phyloP scores from a whole-genome alignment of 345 rosid genomes.

The Arabidopsis suecica region DNA sequence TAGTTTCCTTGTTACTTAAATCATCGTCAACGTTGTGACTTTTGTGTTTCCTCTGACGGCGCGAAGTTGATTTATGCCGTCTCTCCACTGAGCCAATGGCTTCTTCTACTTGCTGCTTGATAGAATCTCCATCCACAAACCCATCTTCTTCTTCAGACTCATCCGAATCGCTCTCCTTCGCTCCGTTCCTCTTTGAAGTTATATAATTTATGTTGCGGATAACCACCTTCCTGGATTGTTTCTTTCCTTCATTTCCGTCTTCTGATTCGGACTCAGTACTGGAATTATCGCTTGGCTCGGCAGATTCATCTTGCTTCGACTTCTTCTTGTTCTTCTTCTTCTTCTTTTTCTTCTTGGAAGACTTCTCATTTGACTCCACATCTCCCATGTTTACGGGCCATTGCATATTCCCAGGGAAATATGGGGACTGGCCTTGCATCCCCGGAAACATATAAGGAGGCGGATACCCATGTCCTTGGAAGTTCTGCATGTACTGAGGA shows the following conservation, averaged over 20 bases:
- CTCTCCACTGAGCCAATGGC: conserved; percentile 81
- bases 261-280: conserved; percentile 48
- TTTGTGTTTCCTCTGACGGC: conserved; percentile 57
- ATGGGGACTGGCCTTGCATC: conserved; percentile 72
- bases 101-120: conserved; percentile 83
- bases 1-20: conserved; percentile 51
- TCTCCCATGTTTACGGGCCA: conserved; percentile 81
- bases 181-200: conserved; percentile 79
- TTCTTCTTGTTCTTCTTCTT: conserved; percentile 49
- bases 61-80: conserved; percentile 64
- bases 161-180: conserved; percentile 56
- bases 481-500: conserved; percentile 81
- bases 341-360: conserved; percentile 67
- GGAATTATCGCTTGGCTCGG: conserved; percentile 48
- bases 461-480: conserved; percentile 67
- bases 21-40: conserved; percentile 47
- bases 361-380: conserved; percentile 61
- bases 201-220: conserved; percentile 96
- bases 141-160: conserved; percentile 69
- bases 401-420: conserved; percentile 73
- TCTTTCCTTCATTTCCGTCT: conserved; percentile 57
- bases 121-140: conserved; percentile 64
- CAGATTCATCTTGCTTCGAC: conserved; percentile 60
- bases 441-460: conserved; percentile 79
- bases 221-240: conserved; percentile 83